A percentile compares a stretch with the other conserved stretches of the same genome.
Conservation (phyloP, 1,284 basidiomycete genomes). For the Trichosporon asahii region DNA sequence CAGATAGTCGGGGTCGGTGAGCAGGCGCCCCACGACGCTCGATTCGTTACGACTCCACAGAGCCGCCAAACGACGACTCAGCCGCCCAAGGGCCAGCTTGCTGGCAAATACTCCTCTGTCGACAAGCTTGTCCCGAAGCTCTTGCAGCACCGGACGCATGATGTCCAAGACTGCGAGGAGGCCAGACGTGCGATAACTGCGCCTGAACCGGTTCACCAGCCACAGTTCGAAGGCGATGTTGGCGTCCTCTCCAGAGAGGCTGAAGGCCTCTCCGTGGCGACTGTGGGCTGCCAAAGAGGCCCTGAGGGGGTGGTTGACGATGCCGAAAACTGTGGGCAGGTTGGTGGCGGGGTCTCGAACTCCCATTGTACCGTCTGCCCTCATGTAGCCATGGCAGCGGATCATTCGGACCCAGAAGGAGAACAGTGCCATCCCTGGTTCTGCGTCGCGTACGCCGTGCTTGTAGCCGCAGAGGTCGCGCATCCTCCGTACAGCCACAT, state of each 20-base stretch:
- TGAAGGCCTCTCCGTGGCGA: background rate
- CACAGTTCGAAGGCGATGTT: background rate
- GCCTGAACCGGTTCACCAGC: background rate
- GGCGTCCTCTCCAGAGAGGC: background rate
- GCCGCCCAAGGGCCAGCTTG: background rate
- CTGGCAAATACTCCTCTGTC: background rate
- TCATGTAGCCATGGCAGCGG: background rate
- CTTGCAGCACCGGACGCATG: background rate
- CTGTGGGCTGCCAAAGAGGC: background rate
- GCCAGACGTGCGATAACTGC: background rate
- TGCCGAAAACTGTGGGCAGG: background rate
- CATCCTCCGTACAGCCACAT: background rate
- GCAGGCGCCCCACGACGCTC: background rate
- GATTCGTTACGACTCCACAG: background rate
- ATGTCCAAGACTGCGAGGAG: background rate
- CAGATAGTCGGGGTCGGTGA: background rate
- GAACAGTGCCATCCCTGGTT: background rate
- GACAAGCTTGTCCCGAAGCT: background rate
- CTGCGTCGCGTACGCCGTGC: background rate
- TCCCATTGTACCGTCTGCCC: background rate
- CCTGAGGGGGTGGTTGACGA: background rate
- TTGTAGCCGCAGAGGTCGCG: background rate
- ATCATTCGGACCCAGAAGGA: background rate
- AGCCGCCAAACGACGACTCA: background rate
- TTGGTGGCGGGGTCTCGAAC: background rate